Percentiles rank a stretch among this genome's conserved stretches.
phyloP scores from a whole-genome alignment of 202 grass and related monocot species.

The Carex arenaria region DNA sequence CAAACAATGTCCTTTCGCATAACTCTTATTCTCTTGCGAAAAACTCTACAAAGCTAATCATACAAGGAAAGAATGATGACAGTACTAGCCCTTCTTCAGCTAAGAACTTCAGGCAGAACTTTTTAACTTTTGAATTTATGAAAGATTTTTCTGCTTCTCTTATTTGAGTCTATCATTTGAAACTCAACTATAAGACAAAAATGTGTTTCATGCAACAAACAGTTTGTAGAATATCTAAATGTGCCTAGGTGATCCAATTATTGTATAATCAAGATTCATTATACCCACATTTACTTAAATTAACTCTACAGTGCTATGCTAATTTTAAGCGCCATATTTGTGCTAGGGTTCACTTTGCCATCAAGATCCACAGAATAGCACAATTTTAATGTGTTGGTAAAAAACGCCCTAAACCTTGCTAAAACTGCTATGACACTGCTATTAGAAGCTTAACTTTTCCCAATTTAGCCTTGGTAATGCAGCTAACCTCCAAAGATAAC shows the following conservation, averaged over 20 bases:
- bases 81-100: slow-evolving; percentile 56
- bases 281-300: not conserved
- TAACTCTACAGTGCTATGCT: not conserved
- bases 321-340: not conserved
- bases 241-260: not conserved
- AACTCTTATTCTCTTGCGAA: slow-evolving; percentile 54
- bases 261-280: not conserved
- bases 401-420: not conserved
- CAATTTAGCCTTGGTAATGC: not conserved
- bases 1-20: slow-evolving; percentile 48
- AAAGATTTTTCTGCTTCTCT: not conserved
- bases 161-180: not conserved
- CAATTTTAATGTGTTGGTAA: not conserved
- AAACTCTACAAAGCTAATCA: slow-evolving; percentile 48
- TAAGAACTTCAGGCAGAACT: slow-evolving; percentile 77
- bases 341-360: not conserved
- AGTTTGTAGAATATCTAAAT: not conserved
- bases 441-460: not conserved
- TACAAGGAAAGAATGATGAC: slow-evolving; percentile 81
- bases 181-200: not conserved
- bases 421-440: not conserved
- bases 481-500: not conserved
- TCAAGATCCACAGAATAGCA: not conserved
- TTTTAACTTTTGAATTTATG: slow-evolving; percentile 3
- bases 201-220: not conserved